Conservation (phyloP, 2,329 filamentous ascomycete genomes). For the Neoarthrinium moseri region DNA sequence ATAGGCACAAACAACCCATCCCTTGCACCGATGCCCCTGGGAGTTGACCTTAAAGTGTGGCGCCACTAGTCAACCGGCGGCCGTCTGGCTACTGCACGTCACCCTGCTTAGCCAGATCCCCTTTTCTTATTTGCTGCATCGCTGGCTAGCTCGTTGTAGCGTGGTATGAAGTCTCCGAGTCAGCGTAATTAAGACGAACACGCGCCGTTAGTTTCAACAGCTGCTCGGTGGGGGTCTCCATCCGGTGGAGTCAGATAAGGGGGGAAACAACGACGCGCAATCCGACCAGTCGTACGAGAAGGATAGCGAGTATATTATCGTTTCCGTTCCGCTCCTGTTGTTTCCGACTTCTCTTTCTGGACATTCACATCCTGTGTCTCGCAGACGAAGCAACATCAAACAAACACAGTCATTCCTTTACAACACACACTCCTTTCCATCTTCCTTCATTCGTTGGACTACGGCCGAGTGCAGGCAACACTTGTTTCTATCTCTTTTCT, state of each 20-base stretch:
- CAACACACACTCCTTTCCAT: constrained; percentile 1
- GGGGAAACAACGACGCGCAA: not conserved
- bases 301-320: constrained; percentile 1
- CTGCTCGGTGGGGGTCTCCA: not conserved
- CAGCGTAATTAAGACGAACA: constrained; percentile 4
- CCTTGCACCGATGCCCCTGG: not conserved
- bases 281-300: not conserved
- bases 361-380: constrained; percentile 5
- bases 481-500: not conserved
- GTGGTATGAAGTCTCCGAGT: constrained; percentile 2
- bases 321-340: not conserved
- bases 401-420: not conserved
- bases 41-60: constrained; percentile 5
- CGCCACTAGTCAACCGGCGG: constrained; percentile 6
- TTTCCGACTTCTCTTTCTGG: not conserved
- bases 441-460: no score
- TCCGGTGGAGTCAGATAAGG: not conserved
- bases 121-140: not conserved
- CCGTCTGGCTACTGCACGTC: constrained; percentile 5
- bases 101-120: not conserved
- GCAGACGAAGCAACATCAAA: not conserved
- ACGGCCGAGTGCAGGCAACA: not conserved
- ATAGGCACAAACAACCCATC: no score
- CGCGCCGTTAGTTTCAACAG: constrained; percentile 6
- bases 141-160: not conserved